Base-by-base conservation (phyloP, 345 rosid species). In the Carallia pectinifolia region DNA sequence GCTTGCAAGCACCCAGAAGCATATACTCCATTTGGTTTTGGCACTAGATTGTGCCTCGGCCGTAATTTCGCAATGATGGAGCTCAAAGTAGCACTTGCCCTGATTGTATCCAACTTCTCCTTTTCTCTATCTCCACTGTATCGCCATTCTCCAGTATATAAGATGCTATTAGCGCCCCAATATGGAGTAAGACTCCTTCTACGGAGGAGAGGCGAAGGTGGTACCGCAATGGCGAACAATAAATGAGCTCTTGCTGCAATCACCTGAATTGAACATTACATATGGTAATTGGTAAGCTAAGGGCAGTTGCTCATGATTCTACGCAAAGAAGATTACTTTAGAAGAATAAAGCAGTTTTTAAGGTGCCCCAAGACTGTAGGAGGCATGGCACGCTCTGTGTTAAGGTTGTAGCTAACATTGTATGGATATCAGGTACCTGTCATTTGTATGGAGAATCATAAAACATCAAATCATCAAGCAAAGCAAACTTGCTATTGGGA, bases 151-250 rank as follows among this genome's bases (percentile, higher is more conserved):
- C 62, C 68, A 6, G 18, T 17, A 9, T 71, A 37, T n/a, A 75
- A 66, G 66, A 64, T 76, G 82, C 27, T 75, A 2, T 38, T 76
- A 2, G 61, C 2, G 55, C 80, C 77, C 0, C 40, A 76, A 27
- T 55, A 63, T 61, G 80, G 77, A 34, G 65, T 75, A 40, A 68
- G 64, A 6, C 81, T 78, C 34, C 44, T 74, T 6, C 52, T 70
- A 19, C 47, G 66, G 62, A 12, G 67, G 67, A 61, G 48, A 71
- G 16, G 33, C 23, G 23, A 23, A 23, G 23, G 23, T 29, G 8
- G 36, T 2, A 60, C 17, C n/a, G 7, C 5, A 36, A 36, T 6
- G 6, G 40, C 7, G 7, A 5, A 6, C 40, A 38, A 44, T 9
- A 9, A 39, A 39, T 33, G 8, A 39, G 9, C 13, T 39, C 0